Base-by-base conservation (phyloP, 2,329 filamentous ascomycete genomes). In the Penicillium sp. region DNA sequence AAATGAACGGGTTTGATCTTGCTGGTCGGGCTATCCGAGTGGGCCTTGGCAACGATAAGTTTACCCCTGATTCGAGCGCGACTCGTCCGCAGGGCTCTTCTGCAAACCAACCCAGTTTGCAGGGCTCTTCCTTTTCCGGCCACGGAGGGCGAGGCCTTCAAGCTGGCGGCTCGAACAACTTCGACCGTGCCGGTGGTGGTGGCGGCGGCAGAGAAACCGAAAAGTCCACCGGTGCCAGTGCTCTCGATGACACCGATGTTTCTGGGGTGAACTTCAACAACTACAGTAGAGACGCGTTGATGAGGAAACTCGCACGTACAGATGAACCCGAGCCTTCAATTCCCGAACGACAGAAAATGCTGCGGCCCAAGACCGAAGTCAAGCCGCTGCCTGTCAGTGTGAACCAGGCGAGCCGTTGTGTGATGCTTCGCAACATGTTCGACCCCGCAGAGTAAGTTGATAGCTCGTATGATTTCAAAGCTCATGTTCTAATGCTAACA, bases 31-130 rank as follows among this genome's bases (percentile, higher is more conserved):
- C 91, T 57, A 97, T 98, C 71, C 90, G 93, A 69, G 95, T 98
- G 72, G 93, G 93, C 73, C 89, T 98, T 77, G 93, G 93, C 75
- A 98, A 96, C 78, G 93, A 98, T 88, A 97, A 97, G 83, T 97
- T 97, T 76, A 97, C 91, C 74, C 88, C 91, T 67, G 93, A 97
- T 77, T 93, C 90, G 74, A 95, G 89, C 73, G 87, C 89, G 68
- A 89, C 95, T 77, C 89, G 89, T 75, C 95, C 95, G 78, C 87
- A 89, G 72, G 86, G 87, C 68, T 86, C 88, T 72, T 84, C 77
- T 66, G 75, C 62, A 57, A 71, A 83, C 73, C 80, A 80, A 73
- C 75, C 77, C 73, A 81, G 82, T 70, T 93, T 85, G 71, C 89
- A 95, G 77, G 89, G 89, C 69, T 96, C 91, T 55, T 83, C 87